These are phyloP conservation scores for Incumbomyces lentus DNA, from an alignment of 2,329 filamentous ascomycete species.

Conservation along the genomic window DNA sequence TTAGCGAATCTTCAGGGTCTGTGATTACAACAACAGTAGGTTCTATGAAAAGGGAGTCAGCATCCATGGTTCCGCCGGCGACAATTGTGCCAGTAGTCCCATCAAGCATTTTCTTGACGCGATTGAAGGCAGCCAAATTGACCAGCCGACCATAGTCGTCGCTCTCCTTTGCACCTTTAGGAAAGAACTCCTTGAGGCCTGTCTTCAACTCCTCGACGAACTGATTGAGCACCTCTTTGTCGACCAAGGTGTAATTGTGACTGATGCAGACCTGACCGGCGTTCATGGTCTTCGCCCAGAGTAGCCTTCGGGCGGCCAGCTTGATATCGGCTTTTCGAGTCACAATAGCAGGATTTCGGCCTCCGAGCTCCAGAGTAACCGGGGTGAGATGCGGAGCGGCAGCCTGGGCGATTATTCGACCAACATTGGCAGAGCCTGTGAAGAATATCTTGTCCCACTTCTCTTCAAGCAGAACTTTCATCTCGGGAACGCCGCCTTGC, in stretches of 20 bases:
- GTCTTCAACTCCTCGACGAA: constrained; percentile 67
- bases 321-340: constrained; percentile 71
- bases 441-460: constrained; percentile 99
- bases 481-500: constrained; percentile 73
- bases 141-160: constrained; percentile 71
- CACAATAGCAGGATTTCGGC: constrained; percentile 82
- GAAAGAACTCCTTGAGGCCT: constrained; percentile 68
- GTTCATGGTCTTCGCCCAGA: constrained; percentile 83
- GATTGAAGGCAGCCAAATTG: constrained; percentile 66
- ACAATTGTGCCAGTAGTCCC: constrained; percentile 72
- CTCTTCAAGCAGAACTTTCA: constrained; percentile 68
- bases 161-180: constrained; percentile 66
- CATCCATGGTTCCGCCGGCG: constrained; percentile 74
- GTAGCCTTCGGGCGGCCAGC: constrained; percentile 69
- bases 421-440: constrained; percentile 69
- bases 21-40: constrained; percentile 84
- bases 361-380: constrained; percentile 79
- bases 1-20: constrained; percentile 62
- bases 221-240: constrained; percentile 58
- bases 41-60: constrained; percentile 71
- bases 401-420: constrained; percentile 79
- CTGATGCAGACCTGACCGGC: constrained; percentile 86
- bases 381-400: constrained; percentile 83
- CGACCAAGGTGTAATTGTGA: constrained; percentile 84
- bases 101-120: constrained; percentile 88